A percentile compares a stretch with the other conserved stretches of the same genome.
Evolutionary conservation across 1,284 basidiomycete species (phyloP).

Genomic region (Volvariella surrecta): DNA sequence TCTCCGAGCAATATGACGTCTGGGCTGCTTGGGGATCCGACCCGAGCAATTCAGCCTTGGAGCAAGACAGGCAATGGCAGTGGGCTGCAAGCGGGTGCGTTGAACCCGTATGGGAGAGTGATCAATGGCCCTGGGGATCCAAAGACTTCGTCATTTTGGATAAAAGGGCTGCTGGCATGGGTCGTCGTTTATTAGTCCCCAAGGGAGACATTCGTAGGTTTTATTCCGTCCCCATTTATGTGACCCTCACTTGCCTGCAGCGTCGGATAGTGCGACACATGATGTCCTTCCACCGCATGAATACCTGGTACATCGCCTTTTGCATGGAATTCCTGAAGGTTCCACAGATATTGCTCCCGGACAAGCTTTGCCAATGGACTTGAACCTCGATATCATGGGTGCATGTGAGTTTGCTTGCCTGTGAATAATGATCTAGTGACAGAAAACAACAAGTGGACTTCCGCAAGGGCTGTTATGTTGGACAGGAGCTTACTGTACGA

Average conservation of each 20-base stretch:
- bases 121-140: constrained; percentile 56
- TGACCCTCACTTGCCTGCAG: constrained; percentile 25
- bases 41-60: constrained; percentile 24
- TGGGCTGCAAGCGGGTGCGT: constrained; percentile 55
- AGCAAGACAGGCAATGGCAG: constrained; percentile 39
- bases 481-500: constrained; percentile 94
- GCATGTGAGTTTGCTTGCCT: constrained; percentile 50
- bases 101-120: constrained; percentile 55
- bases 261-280: constrained; percentile 44
- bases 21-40: constrained; percentile 73
- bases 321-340: constrained; percentile 87
- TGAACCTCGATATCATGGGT: constrained; percentile 89
- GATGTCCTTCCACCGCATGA: constrained; percentile 42
- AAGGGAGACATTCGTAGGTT: constrained; percentile 70
- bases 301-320: constrained; percentile 75
- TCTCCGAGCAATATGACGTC: constrained; percentile 67
- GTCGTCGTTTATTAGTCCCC: constrained; percentile 56
- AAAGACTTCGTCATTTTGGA: constrained; percentile 49
- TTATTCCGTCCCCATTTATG: constrained; percentile 3
- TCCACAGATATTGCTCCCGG: constrained; percentile 68
- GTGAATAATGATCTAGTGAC: constrained; percentile 3
- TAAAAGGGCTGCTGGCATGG: constrained; percentile 72
- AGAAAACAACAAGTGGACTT: constrained; percentile 73
- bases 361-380: constrained; percentile 87
- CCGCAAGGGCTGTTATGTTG: constrained; percentile 96